phyloP scores from a whole-genome alignment of 176 grass and related monocot genomes.

The Saccharum spontaneum region DNA sequence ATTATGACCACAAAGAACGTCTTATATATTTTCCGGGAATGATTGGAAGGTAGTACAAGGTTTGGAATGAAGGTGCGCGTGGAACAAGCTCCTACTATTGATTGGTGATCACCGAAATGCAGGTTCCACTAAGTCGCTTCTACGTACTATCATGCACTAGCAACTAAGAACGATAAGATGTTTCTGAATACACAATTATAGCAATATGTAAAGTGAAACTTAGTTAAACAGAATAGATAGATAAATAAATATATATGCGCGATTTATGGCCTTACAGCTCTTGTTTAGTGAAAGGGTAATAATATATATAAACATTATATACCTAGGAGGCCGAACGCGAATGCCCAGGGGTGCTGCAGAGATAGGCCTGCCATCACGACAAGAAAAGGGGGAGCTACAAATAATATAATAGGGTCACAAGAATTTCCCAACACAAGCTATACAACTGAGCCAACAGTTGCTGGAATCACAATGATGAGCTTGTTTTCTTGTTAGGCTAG shows the following conservation, averaged over 20 bases:
- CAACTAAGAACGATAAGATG: not conserved
- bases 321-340: slow-evolving; percentile 72
- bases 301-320: slow-evolving; percentile 17
- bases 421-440: slow-evolving; percentile 6
- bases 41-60: not conserved
- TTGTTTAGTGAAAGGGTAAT: not conserved
- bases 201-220: not conserved
- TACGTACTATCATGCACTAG: not conserved
- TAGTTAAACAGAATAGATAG: not conserved
- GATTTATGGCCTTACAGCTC: not conserved
- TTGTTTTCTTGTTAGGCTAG: not conserved
- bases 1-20: not conserved
- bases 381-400: not conserved
- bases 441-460: slow-evolving; percentile 8
- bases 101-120: not conserved
- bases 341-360: slow-evolving; percentile 60
- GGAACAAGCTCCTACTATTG: not conserved
- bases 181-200: not conserved
- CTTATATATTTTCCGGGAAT: not conserved
- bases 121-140: not conserved
- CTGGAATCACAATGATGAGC: not conserved
- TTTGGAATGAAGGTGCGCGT: too few relatives aligned
- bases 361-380: slow-evolving; percentile 56
- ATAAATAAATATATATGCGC: not conserved
- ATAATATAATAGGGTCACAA: not conserved